Conservation (phyloP, 1,139 yeast genomes). For the Lodderomyces pseudojiufengensis region DNA sequence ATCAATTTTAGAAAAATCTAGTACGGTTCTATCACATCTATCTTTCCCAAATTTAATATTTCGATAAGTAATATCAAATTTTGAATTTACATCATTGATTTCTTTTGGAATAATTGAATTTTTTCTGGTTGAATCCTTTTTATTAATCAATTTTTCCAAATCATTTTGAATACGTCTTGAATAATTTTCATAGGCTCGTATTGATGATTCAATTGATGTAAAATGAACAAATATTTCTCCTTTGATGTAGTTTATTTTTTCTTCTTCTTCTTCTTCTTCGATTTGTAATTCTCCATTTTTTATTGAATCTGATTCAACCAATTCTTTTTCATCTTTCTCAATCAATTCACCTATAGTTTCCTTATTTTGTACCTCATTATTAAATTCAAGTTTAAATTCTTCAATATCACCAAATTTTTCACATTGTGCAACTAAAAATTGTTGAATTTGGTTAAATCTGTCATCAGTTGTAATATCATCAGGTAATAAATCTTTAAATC, state of each 20-base stretch:
- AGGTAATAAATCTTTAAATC: conserved; percentile 10
- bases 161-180: conserved; percentile 24
- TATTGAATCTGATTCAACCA: conserved; percentile 13
- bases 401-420: conserved; percentile 36
- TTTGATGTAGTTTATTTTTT: conserved; percentile 6
- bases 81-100: conserved; percentile 6
- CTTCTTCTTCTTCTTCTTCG: neutral
- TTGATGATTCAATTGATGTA: conserved; percentile 40
- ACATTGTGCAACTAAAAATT: conserved; percentile 21
- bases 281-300: neutral
- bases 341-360: neutral
- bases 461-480: conserved; percentile 4
- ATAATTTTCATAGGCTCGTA: conserved; percentile 34
- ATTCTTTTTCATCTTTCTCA: conserved; percentile 22
- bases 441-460: conserved; percentile 5
- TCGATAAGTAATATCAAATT: conserved; percentile 17
- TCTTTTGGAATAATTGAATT: conserved; percentile 4
- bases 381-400: conserved; percentile 18
- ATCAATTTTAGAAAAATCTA: no score
- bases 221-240: conserved; percentile 29
- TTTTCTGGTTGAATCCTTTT: conserved; percentile 11
- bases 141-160: conserved; percentile 18
- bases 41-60: conserved; percentile 30
- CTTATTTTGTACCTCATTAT: neutral
- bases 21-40: conserved; percentile 34